phyloP scores from a whole-genome alignment of 108 stramenopile genomes.

The Nitzschia inconspicua region DNA sequence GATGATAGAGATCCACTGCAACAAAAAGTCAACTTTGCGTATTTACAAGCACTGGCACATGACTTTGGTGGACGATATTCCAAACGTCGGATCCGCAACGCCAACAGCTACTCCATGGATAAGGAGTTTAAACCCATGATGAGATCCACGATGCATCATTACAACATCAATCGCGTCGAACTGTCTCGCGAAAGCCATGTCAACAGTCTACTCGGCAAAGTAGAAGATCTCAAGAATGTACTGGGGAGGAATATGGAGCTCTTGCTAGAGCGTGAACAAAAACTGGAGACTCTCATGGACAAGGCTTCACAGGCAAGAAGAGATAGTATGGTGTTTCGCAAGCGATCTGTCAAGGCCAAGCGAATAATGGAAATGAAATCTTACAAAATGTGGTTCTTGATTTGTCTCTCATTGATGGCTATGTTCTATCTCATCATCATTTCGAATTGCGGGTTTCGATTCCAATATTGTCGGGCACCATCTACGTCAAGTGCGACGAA shows the following conservation, averaged over 20 bases:
- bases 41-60: conserved; percentile 47
- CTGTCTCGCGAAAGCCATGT: conserved; percentile 36
- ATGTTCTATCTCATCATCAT: conserved; percentile 11
- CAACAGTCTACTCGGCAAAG: conserved; percentile 35
- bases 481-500: too few species aligned
- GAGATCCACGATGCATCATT: conserved; percentile 63
- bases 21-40: conserved; percentile 67
- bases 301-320: conserved; percentile 46
- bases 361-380: conserved; percentile 10
- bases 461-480: not conserved
- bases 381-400: conserved; percentile 14
- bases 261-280: conserved; percentile 49
- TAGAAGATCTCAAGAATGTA: conserved; percentile 69
- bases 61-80: conserved; percentile 50
- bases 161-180: conserved; percentile 59
- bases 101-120: conserved; percentile 70
- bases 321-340: conserved; percentile 55
- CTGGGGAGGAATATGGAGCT: conserved; percentile 64
- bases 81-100: conserved; percentile 38
- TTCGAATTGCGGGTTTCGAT: conserved; percentile 10
- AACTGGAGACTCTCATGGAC: conserved; percentile 46
- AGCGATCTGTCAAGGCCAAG: conserved; percentile 24
- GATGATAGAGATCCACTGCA: conserved; percentile 55
- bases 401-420: conserved; percentile 1
- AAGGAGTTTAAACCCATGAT: conserved; percentile 52